phyloP scores from a whole-genome alignment of 176 grass and related monocot species.

The Carex kokanica region DNA sequence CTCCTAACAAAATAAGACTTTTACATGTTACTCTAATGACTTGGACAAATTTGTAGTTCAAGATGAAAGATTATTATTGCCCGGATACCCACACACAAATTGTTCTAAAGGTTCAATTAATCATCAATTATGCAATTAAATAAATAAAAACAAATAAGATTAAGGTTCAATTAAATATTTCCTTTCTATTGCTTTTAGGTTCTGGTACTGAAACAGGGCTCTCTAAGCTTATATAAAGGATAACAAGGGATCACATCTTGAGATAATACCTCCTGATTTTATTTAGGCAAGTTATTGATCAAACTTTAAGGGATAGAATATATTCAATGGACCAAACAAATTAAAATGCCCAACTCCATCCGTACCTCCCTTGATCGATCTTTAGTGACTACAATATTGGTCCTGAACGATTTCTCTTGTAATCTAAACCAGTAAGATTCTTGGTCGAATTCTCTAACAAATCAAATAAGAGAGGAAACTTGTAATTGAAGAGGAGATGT shows the following conservation, averaged over 20 bases:
- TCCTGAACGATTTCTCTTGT: not conserved
- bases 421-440: not conserved
- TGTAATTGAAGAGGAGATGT: not conserved
- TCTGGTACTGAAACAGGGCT: not conserved
- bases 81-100: not conserved
- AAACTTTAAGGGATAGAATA: not conserved
- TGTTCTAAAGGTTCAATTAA: not conserved
- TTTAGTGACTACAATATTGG: not conserved
- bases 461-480: not conserved
- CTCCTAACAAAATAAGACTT: constrained; percentile 1
- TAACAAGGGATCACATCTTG: not conserved
- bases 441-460: not conserved
- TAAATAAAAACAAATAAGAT: not conserved
- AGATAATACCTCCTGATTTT: not conserved
- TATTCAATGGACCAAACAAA: not conserved
- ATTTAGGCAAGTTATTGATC: not conserved
- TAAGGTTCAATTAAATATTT: not conserved
- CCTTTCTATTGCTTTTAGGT: not conserved
- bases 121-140: not conserved
- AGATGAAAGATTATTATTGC: not conserved
- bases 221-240: not conserved
- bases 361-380: not conserved
- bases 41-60: not conserved
- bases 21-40: not conserved
- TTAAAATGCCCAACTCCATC: not conserved